phyloP scores from a whole-genome alignment of 2,329 filamentous ascomycete genomes.

The Colletotrichum cereale region DNA sequence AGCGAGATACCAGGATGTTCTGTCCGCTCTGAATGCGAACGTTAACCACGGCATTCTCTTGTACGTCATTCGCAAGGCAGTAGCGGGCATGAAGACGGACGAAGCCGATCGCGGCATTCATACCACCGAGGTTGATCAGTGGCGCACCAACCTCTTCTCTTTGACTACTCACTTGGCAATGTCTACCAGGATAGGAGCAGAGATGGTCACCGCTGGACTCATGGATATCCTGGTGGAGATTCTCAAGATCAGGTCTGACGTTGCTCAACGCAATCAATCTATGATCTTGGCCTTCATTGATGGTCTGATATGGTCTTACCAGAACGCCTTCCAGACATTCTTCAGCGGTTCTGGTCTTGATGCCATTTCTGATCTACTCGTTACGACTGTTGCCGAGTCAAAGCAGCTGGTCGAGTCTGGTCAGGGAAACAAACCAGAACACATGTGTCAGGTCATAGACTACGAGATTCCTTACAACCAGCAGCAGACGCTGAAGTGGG shows the following conservation, averaged over 20 bases:
- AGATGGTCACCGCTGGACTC: slow-evolving; percentile 89
- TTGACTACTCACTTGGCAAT: slow-evolving; percentile 85
- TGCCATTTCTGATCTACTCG: slow-evolving; percentile 87
- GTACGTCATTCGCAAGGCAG: slow-evolving; percentile 91
- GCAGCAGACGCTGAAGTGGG: slow-evolving; percentile 91
- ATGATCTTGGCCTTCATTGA: slow-evolving; percentile 90
- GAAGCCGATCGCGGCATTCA: slow-evolving; percentile 67
- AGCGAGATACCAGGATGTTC: slow-evolving; percentile 82
- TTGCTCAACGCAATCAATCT: slow-evolving; percentile 86
- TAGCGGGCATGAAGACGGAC: slow-evolving; percentile 80
- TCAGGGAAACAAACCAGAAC: slow-evolving; percentile 76
- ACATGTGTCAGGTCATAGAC: slow-evolving; percentile 86
- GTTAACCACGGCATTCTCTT: slow-evolving; percentile 96
- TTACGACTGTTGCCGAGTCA: slow-evolving; percentile 80
- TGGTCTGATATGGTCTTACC: slow-evolving; percentile 85
- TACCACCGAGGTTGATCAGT: slow-evolving; percentile 81
- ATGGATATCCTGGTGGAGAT: slow-evolving; percentile 93
- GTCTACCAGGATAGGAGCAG: slow-evolving; percentile 79
- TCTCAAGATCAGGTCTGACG: slow-evolving; percentile 82
- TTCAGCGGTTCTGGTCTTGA: slow-evolving; percentile 88
- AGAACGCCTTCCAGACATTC: slow-evolving; percentile 86
- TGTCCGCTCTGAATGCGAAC: slow-evolving; percentile 91
- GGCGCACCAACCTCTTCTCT: slow-evolving; percentile 91
- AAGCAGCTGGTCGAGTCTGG: slow-evolving; percentile 74
- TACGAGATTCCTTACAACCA: slow-evolving; percentile 94